A percentile compares a stretch with the other conserved stretches of the same genome.
phyloP scores from a whole-genome alignment of 2,329 filamentous ascomycete genomes.

The Cercospora sp. region DNA sequence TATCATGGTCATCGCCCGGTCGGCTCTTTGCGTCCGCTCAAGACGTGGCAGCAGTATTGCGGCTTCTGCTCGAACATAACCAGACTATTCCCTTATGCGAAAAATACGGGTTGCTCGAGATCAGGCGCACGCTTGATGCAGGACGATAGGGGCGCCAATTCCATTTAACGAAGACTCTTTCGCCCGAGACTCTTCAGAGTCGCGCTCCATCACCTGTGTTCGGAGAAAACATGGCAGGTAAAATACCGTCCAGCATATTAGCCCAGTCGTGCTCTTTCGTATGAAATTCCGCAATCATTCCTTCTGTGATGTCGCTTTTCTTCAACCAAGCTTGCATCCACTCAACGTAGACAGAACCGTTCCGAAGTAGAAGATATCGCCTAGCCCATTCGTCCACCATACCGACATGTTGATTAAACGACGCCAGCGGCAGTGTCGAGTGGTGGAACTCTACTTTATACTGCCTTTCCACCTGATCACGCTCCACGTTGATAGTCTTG shows the following conservation, averaged over 20 bases:
- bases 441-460: not conserved
- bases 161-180: no score
- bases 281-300: not conserved
- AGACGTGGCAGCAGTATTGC: no score
- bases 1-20: no score
- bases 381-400: not conserved
- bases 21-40: no score
- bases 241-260: not conserved
- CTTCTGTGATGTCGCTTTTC: not conserved
- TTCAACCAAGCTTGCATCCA: not conserved
- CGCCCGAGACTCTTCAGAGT: no score
- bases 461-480: not conserved
- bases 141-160: no score
- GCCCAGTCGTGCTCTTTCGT: not conserved
- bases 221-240: not conserved
- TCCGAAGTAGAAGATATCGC: not conserved
- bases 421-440: not conserved
- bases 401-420: not conserved
- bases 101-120: no score
- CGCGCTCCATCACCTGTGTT: not conserved
- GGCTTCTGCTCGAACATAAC: no score
- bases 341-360: not conserved
- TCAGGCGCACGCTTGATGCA: no score
- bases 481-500: not conserved
- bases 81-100: no score